Evolutionary conservation across 2,329 filamentous ascomycete genomes (phyloP).

Genomic region (Phialemoniopsis sp.): DNA sequence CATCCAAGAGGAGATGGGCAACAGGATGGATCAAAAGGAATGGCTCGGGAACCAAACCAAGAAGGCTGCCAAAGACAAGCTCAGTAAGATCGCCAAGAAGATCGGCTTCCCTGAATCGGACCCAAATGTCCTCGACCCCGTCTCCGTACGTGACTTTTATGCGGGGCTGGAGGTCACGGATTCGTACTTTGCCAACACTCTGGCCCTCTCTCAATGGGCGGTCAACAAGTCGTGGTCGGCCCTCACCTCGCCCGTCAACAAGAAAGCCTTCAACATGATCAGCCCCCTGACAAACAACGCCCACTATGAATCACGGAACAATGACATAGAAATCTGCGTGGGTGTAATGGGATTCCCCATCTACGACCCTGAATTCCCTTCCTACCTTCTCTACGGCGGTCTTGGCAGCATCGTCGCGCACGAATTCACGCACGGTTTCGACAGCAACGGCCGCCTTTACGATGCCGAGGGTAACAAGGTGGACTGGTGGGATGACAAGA

Average conservation of each 20-base stretch:
- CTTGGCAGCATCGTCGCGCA: conserved; percentile 61
- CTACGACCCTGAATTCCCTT: conserved; percentile 48
- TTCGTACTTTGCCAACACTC: conserved; percentile 52
- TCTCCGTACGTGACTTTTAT: conserved; percentile 50
- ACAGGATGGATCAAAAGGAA: too few species aligned
- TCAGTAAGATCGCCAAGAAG: too few species aligned
- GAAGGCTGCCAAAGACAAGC: too few species aligned
- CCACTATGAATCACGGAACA: conserved; percentile 58
- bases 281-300: conserved; percentile 57
- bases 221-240: conserved; percentile 46
- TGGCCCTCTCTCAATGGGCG: conserved; percentile 42
- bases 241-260: conserved; percentile 55
- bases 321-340: conserved; percentile 63
- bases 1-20: too few species aligned
- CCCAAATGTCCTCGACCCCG: conserved; percentile 42
- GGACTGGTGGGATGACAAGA: conserved; percentile 56
- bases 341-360: conserved; percentile 63
- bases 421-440: conserved; percentile 64
- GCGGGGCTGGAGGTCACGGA: conserved; percentile 40
- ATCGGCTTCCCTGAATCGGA: background rate
- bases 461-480: conserved; percentile 44
- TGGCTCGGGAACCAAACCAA: too few species aligned
- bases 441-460: conserved; percentile 59
- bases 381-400: conserved; percentile 56
- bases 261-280: conserved; percentile 53